These are phyloP conservation scores for Rhinocladiella mackenziei DNA, from an alignment of 2,329 filamentous ascomycete species.

Conservation along the genomic window DNA sequence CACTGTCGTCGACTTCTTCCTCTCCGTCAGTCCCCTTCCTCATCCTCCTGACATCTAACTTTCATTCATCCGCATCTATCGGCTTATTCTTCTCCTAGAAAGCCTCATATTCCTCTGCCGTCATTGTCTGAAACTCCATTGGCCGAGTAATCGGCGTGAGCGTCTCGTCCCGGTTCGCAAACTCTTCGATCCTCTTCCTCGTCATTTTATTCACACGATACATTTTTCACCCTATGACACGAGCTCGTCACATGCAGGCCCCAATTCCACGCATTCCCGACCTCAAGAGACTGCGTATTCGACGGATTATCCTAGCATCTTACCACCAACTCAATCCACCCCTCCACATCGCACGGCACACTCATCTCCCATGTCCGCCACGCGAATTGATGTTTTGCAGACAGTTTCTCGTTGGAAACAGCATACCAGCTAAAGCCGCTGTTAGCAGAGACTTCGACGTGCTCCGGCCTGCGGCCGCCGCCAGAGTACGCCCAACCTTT, in stretches of 20 bases:
- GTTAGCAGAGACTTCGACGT: constrained; percentile 61
- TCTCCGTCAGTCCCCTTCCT: too few relatives aligned
- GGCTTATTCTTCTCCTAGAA: constrained; percentile 35
- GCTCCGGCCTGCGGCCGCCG: constrained; percentile 56
- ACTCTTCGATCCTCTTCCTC: constrained; percentile 31
- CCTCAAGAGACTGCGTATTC: constrained; percentile 57
- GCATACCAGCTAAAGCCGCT: constrained; percentile 63
- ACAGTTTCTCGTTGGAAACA: constrained; percentile 57
- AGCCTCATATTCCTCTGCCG: constrained; percentile 33
- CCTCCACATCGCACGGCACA: constrained; percentile 59
- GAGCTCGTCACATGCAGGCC: constrained; percentile 40
- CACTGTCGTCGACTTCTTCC: too few relatives aligned
- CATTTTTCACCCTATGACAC: constrained; percentile 37
- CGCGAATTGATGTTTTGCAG: constrained; percentile 58
- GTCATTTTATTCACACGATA: constrained; percentile 45
- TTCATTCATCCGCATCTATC: constrained; percentile 26
- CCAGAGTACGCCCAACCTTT: constrained; percentile 59
- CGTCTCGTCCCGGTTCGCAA: constrained; percentile 33
- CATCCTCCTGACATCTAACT: background rate
- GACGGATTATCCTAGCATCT: constrained; percentile 60
- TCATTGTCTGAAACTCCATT: constrained; percentile 32
- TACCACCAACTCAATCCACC: constrained; percentile 57
- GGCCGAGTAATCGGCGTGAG: constrained; percentile 36
- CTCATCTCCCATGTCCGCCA: constrained; percentile 64
- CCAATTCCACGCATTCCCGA: constrained; percentile 53